Evolutionary conservation across 257 asterid genomes (phyloP), one percentile per base, ranked within the genome.

Genomic region (Lycium barbarum): DNA sequence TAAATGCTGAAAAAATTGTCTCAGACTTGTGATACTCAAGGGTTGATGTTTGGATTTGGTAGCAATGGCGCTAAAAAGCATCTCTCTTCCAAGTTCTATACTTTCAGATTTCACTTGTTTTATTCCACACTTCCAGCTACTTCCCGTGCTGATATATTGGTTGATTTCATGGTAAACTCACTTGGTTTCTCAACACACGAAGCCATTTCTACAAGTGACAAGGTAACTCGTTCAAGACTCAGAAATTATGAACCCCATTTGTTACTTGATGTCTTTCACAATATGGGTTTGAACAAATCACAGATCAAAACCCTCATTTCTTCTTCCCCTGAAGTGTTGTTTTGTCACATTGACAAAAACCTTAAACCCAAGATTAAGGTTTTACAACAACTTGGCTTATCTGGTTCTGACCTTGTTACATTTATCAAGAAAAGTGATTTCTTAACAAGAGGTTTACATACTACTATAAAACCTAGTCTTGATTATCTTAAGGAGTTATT

Each of bases 101-200:
- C 14, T 20, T n/a, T 68, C 51, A 68, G 13, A 70, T 70, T 40
- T 70, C 14, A 70, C 0, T 22, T 36, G 3, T 68, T 36, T 38
- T 68, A 17, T n/a, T 68, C 55, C 26, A 59, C 66, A 59, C 33
- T 11, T 59, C 26, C 33, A 59, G 66, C 26, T 1, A 18, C 1
- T 15, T 53, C 59, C 18, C 53, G 51, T 87, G 61, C 61, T 0
- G 6, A 68, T 68, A 5, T 2, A 68, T 45, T 86, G 83, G 81
- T 26, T 14, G 51, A 36, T 0, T 68, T 61, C 61, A 36, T 88
- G 26, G 59, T 79, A 0, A 47, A 72, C 9, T 74, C 87, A 13
- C 86, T 88, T 20, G 87, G 82, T 5, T 86, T 86, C 84, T 86
- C 89, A 4, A 51, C 26, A 72, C 53, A 84, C 33, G 89, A 84